These are phyloP conservation scores for Elongisporangium anandrum DNA, from an alignment of 352 stramenopile species.

Conservation along the genomic window DNA sequence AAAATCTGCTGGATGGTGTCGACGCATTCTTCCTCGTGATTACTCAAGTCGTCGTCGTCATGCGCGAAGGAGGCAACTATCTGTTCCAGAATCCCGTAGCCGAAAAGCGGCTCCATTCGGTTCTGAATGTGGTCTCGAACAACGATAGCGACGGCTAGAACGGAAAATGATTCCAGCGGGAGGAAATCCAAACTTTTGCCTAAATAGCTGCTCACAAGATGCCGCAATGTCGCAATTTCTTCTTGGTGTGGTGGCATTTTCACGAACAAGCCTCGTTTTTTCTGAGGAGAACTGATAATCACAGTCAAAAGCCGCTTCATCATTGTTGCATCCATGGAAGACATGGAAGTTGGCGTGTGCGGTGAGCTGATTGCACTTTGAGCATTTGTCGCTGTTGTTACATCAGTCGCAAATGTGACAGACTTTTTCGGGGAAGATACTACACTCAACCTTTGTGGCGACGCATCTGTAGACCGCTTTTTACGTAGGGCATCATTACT, in stretches of 20 bases:
- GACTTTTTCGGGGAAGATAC: background rate
- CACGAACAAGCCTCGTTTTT: slow-evolving; percentile 8
- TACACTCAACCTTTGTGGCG: background rate
- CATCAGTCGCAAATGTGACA: background rate
- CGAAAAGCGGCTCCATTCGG: slow-evolving; percentile 3
- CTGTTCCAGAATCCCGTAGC: background rate
- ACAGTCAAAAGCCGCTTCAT: slow-evolving; percentile 4
- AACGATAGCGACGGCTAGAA: slow-evolving; percentile 3
- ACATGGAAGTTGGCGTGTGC: background rate
- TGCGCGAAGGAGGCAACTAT: background rate
- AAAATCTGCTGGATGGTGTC: background rate
- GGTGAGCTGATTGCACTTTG: background rate
- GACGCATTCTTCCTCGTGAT: background rate
- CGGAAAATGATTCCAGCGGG: slow-evolving; percentile 12
- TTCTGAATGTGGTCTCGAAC: background rate
- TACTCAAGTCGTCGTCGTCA: background rate
- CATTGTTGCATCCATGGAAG: background rate
- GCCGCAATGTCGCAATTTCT: slow-evolving; percentile 1
- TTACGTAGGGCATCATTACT: background rate
- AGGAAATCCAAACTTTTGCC: slow-evolving; percentile 8
- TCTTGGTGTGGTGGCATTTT: slow-evolving; percentile 1
- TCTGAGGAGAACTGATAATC: slow-evolving; percentile 7
- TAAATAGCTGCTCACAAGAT: slow-evolving; percentile 4
- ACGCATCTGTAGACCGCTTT: background rate
- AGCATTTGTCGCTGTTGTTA: background rate